Conservation (phyloP, 2,329 filamentous ascomycete genomes). For the Cryphonectria naterciae region DNA sequence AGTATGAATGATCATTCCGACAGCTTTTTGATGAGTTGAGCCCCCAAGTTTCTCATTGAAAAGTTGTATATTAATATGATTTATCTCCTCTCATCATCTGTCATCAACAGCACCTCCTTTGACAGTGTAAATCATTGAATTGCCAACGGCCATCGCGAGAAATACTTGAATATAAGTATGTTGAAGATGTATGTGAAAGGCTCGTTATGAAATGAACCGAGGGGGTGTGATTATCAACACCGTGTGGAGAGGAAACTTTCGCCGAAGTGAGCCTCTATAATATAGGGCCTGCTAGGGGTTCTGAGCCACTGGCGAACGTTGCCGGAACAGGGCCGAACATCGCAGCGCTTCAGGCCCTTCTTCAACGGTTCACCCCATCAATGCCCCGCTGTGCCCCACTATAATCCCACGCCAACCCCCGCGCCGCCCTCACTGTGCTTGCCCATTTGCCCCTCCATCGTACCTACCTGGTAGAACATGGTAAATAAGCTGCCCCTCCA, state of each 20-base stretch:
- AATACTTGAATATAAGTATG: background rate
- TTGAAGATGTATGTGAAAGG: too few species aligned
- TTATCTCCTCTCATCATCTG: background rate
- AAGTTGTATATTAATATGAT: background rate
- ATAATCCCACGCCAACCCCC: background rate
- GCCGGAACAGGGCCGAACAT: background rate
- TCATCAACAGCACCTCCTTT: too few species aligned
- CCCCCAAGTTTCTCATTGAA: too few species aligned
- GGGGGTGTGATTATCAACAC: background rate
- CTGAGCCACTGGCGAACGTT: background rate
- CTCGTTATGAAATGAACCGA: background rate
- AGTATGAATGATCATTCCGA: too few species aligned
- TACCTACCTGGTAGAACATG: background rate
- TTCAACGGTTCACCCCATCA: background rate
- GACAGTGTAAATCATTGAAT: too few species aligned
- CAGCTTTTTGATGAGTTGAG: too few species aligned
- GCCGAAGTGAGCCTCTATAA: background rate
- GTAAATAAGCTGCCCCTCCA: conserved; percentile 1
- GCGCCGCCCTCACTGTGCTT: background rate
- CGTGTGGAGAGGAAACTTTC: background rate
- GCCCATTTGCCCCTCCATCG: background rate
- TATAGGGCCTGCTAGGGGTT: background rate
- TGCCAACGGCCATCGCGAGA: background rate
- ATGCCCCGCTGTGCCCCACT: background rate
- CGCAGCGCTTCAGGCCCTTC: background rate